phyloP scores from a whole-genome alignment of 352 stramenopile species.

The Globisporangium nagaii region DNA sequence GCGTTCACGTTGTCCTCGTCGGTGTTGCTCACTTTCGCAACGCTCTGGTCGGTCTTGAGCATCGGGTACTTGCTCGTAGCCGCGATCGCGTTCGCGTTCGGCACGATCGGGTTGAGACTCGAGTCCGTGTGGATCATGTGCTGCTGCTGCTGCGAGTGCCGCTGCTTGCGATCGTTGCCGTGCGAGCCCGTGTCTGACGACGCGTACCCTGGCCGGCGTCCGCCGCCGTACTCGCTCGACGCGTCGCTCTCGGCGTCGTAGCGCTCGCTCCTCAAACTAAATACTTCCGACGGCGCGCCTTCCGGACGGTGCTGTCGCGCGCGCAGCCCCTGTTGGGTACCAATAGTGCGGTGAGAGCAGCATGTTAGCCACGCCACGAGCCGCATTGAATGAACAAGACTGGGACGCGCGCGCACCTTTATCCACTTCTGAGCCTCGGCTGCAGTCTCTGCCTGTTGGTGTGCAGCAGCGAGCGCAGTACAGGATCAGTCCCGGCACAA shows the following conservation, averaged over 20 bases:
- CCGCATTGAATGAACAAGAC: neutral
- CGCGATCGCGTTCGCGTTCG: constrained; percentile 64
- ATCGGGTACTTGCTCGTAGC: constrained; percentile 58
- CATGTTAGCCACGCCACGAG: no score
- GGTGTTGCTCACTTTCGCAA: constrained; percentile 28
- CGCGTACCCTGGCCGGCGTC: constrained; percentile 38
- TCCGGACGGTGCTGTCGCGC: constrained; percentile 69
- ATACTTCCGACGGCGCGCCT: constrained; percentile 68
- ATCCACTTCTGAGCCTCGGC: constrained; percentile 62
- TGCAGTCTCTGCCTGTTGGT: constrained; percentile 52
- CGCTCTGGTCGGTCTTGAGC: constrained; percentile 70
- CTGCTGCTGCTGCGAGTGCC: constrained; percentile 19
- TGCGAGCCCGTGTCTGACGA: constrained; percentile 64
- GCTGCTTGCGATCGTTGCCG: constrained; percentile 25
- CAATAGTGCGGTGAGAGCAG: neutral
- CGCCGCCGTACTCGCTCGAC: constrained; percentile 67
- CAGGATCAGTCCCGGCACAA: neutral
- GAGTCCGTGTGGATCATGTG: constrained; percentile 52
- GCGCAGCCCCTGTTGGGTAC: constrained; percentile 42
- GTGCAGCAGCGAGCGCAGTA: neutral
- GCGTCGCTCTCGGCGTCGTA: constrained; percentile 81
- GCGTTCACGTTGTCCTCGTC: constrained; percentile 31
- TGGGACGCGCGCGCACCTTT: constrained; percentile 25
- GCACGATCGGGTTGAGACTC: constrained; percentile 54
- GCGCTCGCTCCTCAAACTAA: constrained; percentile 75